Evolutionary conservation across 768 basidiomycete genomes (phyloP).

Genomic region (Nevesoporus exiguus): DNA sequence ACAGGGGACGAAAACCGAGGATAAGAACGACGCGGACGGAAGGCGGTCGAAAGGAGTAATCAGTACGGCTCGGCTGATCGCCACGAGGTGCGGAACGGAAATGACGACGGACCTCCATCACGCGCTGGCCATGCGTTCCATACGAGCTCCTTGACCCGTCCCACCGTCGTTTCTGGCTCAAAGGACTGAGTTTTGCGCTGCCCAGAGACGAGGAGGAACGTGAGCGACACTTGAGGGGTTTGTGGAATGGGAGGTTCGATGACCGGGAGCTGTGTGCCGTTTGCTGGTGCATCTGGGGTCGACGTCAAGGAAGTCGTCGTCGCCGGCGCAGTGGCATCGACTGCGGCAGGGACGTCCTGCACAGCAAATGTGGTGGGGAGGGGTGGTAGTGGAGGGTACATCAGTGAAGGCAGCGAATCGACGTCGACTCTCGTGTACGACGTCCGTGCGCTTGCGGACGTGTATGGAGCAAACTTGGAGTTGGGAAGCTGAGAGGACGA

Average conservation of each 20-base stretch:
- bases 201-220: slow-evolving; percentile 72
- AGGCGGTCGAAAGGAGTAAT: neutral
- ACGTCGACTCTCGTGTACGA: slow-evolving; percentile 52
- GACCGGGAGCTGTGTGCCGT: slow-evolving; percentile 1
- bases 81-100: slow-evolving; percentile 6
- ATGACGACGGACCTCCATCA: slow-evolving; percentile 41
- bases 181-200: slow-evolving; percentile 67
- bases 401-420: slow-evolving; percentile 22
- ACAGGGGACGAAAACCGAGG: neutral
- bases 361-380: slow-evolving; percentile 11
- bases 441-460: slow-evolving; percentile 47
- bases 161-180: slow-evolving; percentile 70
- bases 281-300: slow-evolving; percentile 4
- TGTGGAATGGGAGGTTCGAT: slow-evolving; percentile 42
- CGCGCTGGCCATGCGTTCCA: slow-evolving; percentile 75
- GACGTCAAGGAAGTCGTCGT: neutral
- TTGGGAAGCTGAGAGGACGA: slow-evolving; percentile 1
- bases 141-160: slow-evolving; percentile 76
- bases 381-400: slow-evolving; percentile 26
- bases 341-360: neutral
- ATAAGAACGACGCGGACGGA: neutral
- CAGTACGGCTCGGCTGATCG: slow-evolving; percentile 14
- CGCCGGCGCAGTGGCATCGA: neutral
- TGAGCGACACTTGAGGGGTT: slow-evolving; percentile 60
- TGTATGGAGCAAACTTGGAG: slow-evolving; percentile 19